A percentile compares a stretch with the other conserved stretches of the same genome.
These are phyloP conservation scores for Prunus mira DNA, from an alignment of 306 rosid genomes.

Conservation along the genomic window DNA sequence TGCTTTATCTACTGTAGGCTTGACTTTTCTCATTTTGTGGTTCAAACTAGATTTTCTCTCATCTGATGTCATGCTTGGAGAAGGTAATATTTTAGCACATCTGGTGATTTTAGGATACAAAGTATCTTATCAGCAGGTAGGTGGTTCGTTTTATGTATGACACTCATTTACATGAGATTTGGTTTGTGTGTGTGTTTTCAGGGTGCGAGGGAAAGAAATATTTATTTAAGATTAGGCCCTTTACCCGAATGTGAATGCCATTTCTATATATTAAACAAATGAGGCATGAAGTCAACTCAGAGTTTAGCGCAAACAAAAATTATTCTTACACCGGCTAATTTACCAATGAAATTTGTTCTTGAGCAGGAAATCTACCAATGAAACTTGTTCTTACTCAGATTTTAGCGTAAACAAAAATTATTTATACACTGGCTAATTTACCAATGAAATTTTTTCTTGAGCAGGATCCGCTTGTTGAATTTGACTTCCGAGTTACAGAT, in stretches of 20 bases:
- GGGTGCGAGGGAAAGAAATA: not conserved
- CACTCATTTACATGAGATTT: constrained; percentile 18
- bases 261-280: not conserved
- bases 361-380: constrained; percentile 38
- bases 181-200: not conserved
- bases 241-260: not conserved
- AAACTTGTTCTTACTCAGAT: constrained; percentile 9
- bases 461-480: constrained; percentile 74
- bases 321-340: not conserved
- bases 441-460: constrained; percentile 17
- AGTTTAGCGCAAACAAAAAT: not conserved
- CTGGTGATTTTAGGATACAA: constrained; percentile 75
- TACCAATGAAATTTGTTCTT: constrained; percentile 8
- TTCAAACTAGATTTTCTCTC: constrained; percentile 74
- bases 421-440: not conserved
- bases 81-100: constrained; percentile 85
- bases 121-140: constrained; percentile 75
- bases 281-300: not conserved
- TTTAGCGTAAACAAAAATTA: not conserved
- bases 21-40: constrained; percentile 43
- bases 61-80: constrained; percentile 86
- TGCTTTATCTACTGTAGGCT: constrained; percentile 21
- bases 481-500: constrained; percentile 69
- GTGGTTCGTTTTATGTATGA: constrained; percentile 21
- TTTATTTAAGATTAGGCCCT: not conserved